Base-by-base conservation (phyloP, 345 rosid genomes). In the Populus alba region DNA sequence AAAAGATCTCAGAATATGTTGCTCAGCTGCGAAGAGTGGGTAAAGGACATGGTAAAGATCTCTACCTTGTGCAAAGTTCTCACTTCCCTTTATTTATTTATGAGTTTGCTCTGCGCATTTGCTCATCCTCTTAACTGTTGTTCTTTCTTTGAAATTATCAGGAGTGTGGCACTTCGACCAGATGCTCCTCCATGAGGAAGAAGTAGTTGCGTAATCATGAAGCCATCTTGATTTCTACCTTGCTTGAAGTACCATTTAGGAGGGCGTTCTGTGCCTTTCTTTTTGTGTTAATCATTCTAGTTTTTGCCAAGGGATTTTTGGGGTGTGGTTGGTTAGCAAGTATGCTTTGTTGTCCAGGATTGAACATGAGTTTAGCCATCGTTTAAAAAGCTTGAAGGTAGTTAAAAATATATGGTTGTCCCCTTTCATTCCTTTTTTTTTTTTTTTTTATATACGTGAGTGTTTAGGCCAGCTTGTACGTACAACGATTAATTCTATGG, bases 111-210 rank as follows among this genome's bases (percentile, higher is more conserved):
- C 11, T 9, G 10, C 55, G 18, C 33, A 25, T 59, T 7, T 80
- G 71, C 3, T 4, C 22, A 17, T 16, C 33, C 8, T 33, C 25
- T 20, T 33, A 74, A 12, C 37, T 16, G 39, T 23, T 23, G 6
- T 45, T 63, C 69, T 38, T 70, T 65, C 5, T 22, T 1, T 69
- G 63, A 51, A 31, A 41, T 37, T 35, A 72, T 38, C 80, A 84
- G 87, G 87, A 39, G 84, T 75, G 16, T 84, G 87, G 87, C 84
- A 84, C 79, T 84, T 84, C 59, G 78, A 84, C 78, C 79, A 75
- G 79, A 78, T 66, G 79, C 85, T 82, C 25, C 85, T 75, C 35
- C 3, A 25, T 2, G 70, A 66, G 47, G 77, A 71, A 31, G 81
- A 68, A 15, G 79, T 35, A 0, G 70, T 70, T 68, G 88, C 89